Evolutionary conservation across 2,329 filamentous ascomycete species (phyloP).

Genomic region (Calonectria multiphialidica): DNA sequence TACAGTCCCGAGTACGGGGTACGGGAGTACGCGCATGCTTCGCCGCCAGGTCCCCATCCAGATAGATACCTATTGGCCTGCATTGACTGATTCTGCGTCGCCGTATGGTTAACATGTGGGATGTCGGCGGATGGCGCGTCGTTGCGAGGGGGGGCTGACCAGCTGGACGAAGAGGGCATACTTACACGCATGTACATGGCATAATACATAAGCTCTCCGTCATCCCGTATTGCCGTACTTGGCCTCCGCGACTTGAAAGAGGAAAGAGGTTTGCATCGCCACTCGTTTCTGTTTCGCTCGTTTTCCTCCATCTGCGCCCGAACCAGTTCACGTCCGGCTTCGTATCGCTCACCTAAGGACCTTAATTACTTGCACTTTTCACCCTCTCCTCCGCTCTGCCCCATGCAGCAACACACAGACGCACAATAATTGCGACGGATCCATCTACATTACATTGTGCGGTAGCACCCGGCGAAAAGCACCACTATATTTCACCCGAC

Average conservation of each 20-base stretch:
- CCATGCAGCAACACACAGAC: not conserved
- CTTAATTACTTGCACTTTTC: constrained; percentile 6
- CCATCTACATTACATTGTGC: constrained; percentile 7
- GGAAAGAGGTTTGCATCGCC: constrained; percentile 11
- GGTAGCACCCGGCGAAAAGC: constrained; percentile 10
- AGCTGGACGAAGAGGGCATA: not conserved
- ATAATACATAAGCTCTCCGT: constrained; percentile 21
- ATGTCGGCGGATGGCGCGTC: not conserved
- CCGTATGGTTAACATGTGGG: constrained; percentile 7
- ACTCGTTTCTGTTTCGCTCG: constrained; percentile 22
- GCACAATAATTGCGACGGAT: constrained; percentile 17
- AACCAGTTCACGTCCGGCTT: not conserved
- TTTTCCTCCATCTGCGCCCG: not conserved
- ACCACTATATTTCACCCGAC: constrained; percentile 9
- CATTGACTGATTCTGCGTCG: constrained; percentile 7
- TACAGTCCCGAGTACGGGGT: not conserved
- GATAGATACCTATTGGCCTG: constrained; percentile 6
- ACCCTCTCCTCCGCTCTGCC: not conserved
- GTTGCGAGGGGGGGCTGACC: constrained; percentile 5
- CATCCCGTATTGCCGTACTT: not conserved
- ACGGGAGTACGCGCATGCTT: constrained; percentile 8
- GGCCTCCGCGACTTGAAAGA: not conserved
- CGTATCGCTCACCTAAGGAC: constrained; percentile 4
- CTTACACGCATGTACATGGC: constrained; percentile 12
- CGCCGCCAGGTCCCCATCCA: not conserved